phyloP scores from a whole-genome alignment of 192 early-diverging fungal species.

The Umbelopsis sp. region DNA sequence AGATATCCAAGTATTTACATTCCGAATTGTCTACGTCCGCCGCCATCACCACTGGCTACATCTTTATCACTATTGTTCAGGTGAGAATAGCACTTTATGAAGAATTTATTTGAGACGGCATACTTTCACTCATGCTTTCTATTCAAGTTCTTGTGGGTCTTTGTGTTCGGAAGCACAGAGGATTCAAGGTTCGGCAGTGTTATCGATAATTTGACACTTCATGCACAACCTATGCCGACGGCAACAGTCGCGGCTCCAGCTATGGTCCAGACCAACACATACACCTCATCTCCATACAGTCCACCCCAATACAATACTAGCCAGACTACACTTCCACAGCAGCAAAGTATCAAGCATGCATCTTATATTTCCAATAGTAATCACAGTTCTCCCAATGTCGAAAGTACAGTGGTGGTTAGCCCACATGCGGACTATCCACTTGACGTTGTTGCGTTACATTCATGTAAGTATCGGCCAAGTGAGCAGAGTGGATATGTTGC shows the following conservation, averaged over 20 bases:
- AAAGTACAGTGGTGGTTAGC: constrained; percentile 46
- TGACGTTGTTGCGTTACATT: constrained; percentile 71
- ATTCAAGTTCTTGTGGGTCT: constrained; percentile 24
- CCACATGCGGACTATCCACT: constrained; percentile 51
- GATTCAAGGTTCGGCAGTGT: constrained; percentile 28
- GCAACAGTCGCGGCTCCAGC: constrained; percentile 41
- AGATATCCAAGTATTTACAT: constrained; percentile 21
- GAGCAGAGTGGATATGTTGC: neutral
- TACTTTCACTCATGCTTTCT: neutral
- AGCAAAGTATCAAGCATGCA: constrained; percentile 1
- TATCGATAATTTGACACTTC: constrained; percentile 43
- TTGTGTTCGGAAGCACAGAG: constrained; percentile 21
- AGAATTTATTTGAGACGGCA: neutral
- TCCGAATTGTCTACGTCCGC: constrained; percentile 2
- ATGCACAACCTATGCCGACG: constrained; percentile 27
- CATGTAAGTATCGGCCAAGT: constrained; percentile 44
- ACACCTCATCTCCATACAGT: constrained; percentile 32
- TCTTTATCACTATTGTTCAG: constrained; percentile 24
- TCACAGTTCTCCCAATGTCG: constrained; percentile 9
- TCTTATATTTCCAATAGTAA: constrained; percentile 2
- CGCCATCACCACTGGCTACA: constrained; percentile 22
- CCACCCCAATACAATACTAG: constrained; percentile 1
- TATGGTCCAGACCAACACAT: constrained; percentile 29
- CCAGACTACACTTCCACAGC: neutral
- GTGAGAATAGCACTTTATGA: neutral